Conservation (phyloP, 2,329 filamentous ascomycete species). For the Akanthomyces uredinophilus region DNA sequence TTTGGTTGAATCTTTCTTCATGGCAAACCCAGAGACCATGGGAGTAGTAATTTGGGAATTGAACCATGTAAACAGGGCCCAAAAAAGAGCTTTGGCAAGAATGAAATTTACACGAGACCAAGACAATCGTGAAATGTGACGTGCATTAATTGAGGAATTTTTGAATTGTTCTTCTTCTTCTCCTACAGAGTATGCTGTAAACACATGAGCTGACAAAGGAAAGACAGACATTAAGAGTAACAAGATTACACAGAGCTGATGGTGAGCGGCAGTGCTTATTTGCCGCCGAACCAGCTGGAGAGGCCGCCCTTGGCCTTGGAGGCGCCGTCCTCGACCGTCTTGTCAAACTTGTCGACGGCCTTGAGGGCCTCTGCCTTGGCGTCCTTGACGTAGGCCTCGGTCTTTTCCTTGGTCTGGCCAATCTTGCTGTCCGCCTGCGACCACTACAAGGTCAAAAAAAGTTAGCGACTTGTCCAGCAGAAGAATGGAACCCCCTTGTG, state of each 20-base stretch:
- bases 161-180: background rate
- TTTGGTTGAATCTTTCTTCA: background rate
- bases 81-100: background rate
- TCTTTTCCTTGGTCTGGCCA: constrained; percentile 54
- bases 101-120: background rate
- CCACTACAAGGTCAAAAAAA: constrained; percentile 18
- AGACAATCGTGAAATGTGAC: background rate
- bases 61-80: background rate
- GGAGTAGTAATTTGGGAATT: background rate
- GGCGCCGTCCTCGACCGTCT: constrained; percentile 71
- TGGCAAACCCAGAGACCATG: background rate
- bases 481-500: background rate
- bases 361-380: constrained; percentile 59
- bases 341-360: constrained; percentile 78
- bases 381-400: constrained; percentile 57
- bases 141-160: background rate
- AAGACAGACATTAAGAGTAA: background rate
- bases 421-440: constrained; percentile 60
- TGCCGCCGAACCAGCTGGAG: constrained; percentile 77
- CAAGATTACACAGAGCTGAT: background rate
- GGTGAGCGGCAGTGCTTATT: constrained; percentile 24
- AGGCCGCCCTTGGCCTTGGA: constrained; percentile 79
- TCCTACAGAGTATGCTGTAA: constrained; percentile 5
- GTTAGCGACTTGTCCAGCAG: background rate
- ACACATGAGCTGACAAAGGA: background rate